Conservation (phyloP, 257 asterid species). For the Solanum corneliomulleri region DNA sequence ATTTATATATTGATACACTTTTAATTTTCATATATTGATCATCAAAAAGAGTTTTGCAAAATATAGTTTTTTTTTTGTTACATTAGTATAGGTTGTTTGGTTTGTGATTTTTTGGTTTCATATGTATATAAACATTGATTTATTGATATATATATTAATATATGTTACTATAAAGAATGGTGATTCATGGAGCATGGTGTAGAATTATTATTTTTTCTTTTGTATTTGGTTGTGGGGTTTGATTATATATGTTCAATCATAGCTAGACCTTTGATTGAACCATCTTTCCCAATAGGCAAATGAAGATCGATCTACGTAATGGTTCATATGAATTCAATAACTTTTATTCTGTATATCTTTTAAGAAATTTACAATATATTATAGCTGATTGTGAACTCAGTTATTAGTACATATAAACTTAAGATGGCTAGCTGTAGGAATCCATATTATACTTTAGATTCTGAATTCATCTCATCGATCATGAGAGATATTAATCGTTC, state of each 20-base stretch:
- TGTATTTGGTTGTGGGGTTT: neutral
- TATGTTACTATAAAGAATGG: neutral
- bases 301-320: neutral
- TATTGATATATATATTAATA: neutral
- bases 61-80: neutral
- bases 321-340: neutral
- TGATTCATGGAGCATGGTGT: neutral
- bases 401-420: neutral
- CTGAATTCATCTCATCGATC: fast-evolving
- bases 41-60: neutral
- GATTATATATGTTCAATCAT: neutral
- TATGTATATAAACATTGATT: neutral
- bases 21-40: neutral
- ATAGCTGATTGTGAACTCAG: neutral
- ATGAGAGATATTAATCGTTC: neutral
- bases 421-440: fast-evolving
- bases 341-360: neutral
- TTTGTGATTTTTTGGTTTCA: neutral
- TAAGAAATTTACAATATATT: neutral
- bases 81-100: neutral
- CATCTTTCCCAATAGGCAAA: neutral
- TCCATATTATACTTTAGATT: neutral
- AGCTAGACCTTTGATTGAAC: neutral
- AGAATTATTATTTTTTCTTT: neutral
- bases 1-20: neutral